phyloP scores from a whole-genome alignment of 2,329 filamentous ascomycete genomes.

The Helotiales sp. region DNA sequence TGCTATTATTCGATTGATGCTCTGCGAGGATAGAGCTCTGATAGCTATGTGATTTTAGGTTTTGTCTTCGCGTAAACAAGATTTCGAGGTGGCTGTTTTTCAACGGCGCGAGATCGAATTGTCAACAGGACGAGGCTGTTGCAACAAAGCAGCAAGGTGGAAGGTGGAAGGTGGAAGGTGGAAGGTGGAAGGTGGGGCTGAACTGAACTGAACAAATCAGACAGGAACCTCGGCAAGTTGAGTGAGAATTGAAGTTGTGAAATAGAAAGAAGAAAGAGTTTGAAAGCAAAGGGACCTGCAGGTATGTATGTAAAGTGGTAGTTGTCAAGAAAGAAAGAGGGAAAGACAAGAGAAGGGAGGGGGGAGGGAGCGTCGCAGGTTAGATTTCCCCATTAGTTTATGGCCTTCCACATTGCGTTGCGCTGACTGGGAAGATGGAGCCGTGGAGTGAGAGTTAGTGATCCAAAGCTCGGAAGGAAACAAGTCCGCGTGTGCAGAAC shows the following conservation, averaged over 20 bases:
- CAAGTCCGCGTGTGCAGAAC: not conserved
- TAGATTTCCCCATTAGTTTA: conserved; percentile 12
- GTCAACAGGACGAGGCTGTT: conserved; percentile 7
- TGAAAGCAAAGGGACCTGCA: not conserved
- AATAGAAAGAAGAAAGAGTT: not conserved
- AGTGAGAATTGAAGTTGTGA: not conserved
- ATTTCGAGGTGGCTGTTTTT: not conserved
- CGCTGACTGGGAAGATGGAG: not conserved
- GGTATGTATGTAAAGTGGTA: not conserved
- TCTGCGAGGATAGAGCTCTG: not conserved
- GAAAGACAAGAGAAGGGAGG: too few species aligned
- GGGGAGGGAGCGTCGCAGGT: not conserved
- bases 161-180: too few species aligned
- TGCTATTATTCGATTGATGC: not conserved
- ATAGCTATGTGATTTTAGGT: not conserved
- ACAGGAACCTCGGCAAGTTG: too few species aligned
- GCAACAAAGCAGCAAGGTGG: not conserved
- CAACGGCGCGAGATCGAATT: not conserved
- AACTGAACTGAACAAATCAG: too few species aligned
- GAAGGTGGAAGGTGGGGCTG: not conserved
- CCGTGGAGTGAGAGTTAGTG: not conserved
- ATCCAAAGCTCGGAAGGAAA: not conserved
- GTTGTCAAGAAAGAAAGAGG: too few species aligned
- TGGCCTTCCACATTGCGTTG: not conserved
- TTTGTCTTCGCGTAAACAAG: not conserved